Evolutionary conservation across 176 grass and related monocot species (phyloP).

Genomic region (Poa pratensis): DNA sequence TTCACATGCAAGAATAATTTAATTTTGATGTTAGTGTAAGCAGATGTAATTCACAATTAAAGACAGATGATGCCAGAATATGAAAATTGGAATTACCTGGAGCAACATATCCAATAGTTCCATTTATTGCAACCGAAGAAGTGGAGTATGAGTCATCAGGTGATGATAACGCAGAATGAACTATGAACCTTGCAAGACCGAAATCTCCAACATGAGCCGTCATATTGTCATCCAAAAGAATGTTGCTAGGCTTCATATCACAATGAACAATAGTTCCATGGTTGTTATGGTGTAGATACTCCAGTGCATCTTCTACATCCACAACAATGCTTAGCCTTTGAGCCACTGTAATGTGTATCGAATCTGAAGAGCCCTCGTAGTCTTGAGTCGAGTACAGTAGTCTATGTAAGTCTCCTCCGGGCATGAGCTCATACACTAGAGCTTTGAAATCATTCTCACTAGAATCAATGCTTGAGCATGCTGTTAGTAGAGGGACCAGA

Average conservation of each 20-base stretch:
- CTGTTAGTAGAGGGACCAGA: slow-evolving; percentile 42
- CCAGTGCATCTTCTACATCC: slow-evolving; percentile 46
- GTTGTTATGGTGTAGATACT: slow-evolving; percentile 48
- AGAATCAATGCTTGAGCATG: slow-evolving; percentile 44
- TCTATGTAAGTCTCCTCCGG: slow-evolving; percentile 31
- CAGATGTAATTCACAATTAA: not conserved
- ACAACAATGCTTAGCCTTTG: slow-evolving; percentile 48
- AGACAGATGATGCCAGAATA: not conserved
- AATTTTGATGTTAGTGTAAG: not conserved
- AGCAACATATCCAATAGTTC: slow-evolving; percentile 34
- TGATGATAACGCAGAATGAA: slow-evolving; percentile 12
- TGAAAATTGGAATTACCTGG: slow-evolving; percentile 17
- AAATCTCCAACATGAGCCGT: slow-evolving; percentile 48
- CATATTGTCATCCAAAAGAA: slow-evolving; percentile 43
- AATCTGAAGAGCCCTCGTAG: not conserved
- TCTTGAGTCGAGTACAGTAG: slow-evolving; percentile 30
- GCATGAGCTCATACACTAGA: slow-evolving; percentile 47
- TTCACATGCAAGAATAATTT: slow-evolving; percentile 3
- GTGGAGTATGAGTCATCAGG: not conserved
- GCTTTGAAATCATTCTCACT: slow-evolving; percentile 48
- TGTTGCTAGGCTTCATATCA: slow-evolving; percentile 31
- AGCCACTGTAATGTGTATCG: not conserved
- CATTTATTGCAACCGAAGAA: slow-evolving; percentile 29
- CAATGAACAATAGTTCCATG: slow-evolving; percentile 47
- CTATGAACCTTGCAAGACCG: slow-evolving; percentile 38